These are phyloP conservation scores for Crithidia brevicula DNA, from an alignment of 208 protist genomes.

Conservation along the genomic window DNA sequence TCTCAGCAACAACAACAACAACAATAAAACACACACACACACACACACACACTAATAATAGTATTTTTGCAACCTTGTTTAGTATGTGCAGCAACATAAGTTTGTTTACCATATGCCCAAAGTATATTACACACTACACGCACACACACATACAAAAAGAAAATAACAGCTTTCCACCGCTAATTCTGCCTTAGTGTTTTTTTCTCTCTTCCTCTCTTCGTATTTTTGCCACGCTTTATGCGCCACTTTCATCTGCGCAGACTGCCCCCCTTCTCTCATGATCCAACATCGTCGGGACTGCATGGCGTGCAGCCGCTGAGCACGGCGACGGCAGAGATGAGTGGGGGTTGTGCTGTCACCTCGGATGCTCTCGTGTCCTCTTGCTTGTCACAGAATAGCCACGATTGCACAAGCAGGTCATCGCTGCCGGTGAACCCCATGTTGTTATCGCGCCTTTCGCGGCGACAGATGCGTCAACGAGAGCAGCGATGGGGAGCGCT, in stretches of 20 bases:
- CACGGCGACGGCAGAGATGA: background rate
- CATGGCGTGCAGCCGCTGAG: background rate
- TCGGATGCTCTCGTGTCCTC: background rate
- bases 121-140: no score
- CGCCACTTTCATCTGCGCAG: constrained; percentile 9
- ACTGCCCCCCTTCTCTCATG: constrained; percentile 16
- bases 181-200: no score
- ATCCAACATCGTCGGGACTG: background rate
- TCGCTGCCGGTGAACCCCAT: background rate
- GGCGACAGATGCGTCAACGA: constrained; percentile 49
- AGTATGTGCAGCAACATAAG: no score
- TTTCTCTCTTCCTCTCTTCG: background rate
- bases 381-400: no score
- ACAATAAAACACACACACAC: no score
- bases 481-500: constrained; percentile 47
- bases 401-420: no score
- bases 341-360: background rate
- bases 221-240: constrained; percentile 10
- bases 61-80: no score
- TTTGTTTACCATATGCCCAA: no score
- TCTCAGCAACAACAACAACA: no score
- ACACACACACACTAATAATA: no score
- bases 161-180: no score
- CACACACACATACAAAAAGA: constrained; percentile 7
- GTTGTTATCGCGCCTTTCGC: constrained; percentile 21